Percentiles rank a stretch among this genome's conserved stretches.
phyloP scores from a whole-genome alignment of 2,329 filamentous ascomycete genomes.

The Aciculosporium take region DNA sequence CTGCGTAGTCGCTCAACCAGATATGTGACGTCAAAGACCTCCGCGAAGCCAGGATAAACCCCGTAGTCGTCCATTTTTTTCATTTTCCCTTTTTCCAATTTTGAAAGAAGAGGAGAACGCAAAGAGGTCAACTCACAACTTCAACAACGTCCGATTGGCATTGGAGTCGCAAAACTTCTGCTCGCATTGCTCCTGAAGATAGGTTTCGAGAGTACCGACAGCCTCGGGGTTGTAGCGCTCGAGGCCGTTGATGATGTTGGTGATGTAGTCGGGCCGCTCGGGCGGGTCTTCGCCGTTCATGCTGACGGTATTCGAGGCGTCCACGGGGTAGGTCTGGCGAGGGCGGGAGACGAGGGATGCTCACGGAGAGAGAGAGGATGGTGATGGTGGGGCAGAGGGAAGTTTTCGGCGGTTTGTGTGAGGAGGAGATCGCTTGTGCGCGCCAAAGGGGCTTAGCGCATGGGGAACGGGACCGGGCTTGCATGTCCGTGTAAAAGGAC shows the following conservation, averaged over 20 bases:
- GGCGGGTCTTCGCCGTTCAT: slow-evolving; percentile 74
- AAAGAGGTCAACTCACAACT: slow-evolving; percentile 63
- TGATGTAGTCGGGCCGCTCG: slow-evolving; percentile 84
- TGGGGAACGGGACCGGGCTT: slow-evolving; percentile 14
- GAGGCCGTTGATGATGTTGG: slow-evolving; percentile 86
- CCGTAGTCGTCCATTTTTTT: neutral
- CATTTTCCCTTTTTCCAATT: neutral
- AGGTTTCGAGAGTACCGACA: slow-evolving; percentile 82
- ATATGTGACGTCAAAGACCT: neutral
- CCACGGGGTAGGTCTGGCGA: too few species aligned
- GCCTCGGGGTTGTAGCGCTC: slow-evolving; percentile 99
- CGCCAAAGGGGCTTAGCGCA: slow-evolving; percentile 21
- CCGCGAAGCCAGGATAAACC: neutral
- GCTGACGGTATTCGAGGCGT: slow-evolving; percentile 20
- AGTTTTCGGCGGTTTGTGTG: slow-evolving; percentile 29
- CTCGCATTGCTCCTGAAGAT: slow-evolving; percentile 90
- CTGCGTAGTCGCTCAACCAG: slow-evolving; percentile 8
- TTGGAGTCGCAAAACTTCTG: slow-evolving; percentile 90
- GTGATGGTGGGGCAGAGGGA: slow-evolving; percentile 28
- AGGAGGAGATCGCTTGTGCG: slow-evolving; percentile 23
- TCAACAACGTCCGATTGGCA: slow-evolving; percentile 87
- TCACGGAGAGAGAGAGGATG: slow-evolving; percentile 18
- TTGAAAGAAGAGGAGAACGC: neutral
- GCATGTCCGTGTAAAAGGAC: slow-evolving; percentile 7
- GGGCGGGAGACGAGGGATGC: slow-evolving; percentile 8